Base-by-base conservation (phyloP, 2,329 filamentous ascomycete genomes). In the Diaporthe australafricana region DNA sequence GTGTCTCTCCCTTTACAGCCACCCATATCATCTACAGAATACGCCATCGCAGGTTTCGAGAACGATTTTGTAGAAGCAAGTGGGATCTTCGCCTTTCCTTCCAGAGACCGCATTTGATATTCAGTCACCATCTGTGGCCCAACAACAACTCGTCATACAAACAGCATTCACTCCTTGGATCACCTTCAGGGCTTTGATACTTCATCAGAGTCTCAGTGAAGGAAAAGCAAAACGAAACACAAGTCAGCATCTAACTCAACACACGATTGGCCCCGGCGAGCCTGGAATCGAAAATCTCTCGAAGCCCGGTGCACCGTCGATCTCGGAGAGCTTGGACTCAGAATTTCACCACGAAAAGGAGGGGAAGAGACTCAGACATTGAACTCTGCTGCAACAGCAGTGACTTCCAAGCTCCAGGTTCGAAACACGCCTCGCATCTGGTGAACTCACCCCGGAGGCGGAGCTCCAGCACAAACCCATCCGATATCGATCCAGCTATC, bases 21-120 rank as follows among this genome's bases (percentile, higher is more conserved):
- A 69, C 56, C 40, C 48, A 22, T 42, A 27, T 47, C 67, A 69
- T 48, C 53, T 69, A 60, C 67, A 69, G 53, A 52, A 69, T 69
- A 69, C 67, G 56, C 53, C 42, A 69, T 69, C 67, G 67, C 67
- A 40, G 67, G 67, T 50, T 69, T 69, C 67, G 67, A 69, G 42
- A 69, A 56, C 53, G 67, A 69, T 69, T 69, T 50, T 69, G 67
- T 69, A 69, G 67, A 30, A 42, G n/a, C n/a, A 17, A 47, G 47
- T 17, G 40, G 67, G 32, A 60, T 48, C 45, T 57, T n/a, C 53
- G 42, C 45, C 66, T 40, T 40, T 69, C 52, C 66, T 50, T 69
- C 55, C 40, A 57, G 47, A 69, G 22, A 69, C 66, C 47, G 40
- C n/a, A 50, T 25, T 50, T 60, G 53, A 69, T 48, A 60, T 52